Conservation (phyloP, 352 stramenopile genomes). For the Phytopythium cucurbitacearum region DNA sequence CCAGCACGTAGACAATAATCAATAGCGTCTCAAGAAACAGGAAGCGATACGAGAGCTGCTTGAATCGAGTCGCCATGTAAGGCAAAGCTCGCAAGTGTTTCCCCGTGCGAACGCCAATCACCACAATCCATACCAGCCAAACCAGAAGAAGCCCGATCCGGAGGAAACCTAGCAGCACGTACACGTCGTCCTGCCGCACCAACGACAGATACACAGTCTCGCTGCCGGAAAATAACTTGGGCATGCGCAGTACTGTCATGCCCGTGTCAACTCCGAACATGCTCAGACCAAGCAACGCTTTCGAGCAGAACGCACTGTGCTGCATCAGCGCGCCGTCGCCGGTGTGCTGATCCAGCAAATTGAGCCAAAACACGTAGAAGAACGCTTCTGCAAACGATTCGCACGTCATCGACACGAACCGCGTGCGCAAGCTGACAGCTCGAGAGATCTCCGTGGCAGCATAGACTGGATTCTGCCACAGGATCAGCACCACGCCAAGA, state of each 20-base stretch:
- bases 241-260: slow-evolving; percentile 69
- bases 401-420: slow-evolving; percentile 60
- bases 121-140: slow-evolving; percentile 74
- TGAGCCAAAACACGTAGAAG: slow-evolving; percentile 82
- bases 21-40: slow-evolving; percentile 71
- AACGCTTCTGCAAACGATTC: slow-evolving; percentile 69
- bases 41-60: slow-evolving; percentile 87
- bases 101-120: slow-evolving; percentile 48
- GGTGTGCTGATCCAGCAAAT: slow-evolving; percentile 67
- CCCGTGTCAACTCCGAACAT: slow-evolving; percentile 45
- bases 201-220: slow-evolving; percentile 6
- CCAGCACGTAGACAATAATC: slow-evolving; percentile 68
- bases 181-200: slow-evolving; percentile 35
- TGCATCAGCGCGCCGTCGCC: slow-evolving; percentile 34
- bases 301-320: slow-evolving; percentile 17
- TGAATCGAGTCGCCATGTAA: slow-evolving; percentile 84
- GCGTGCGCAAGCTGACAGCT: slow-evolving; percentile 47
- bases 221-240: slow-evolving; percentile 31
- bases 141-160: slow-evolving; percentile 50
- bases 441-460: slow-evolving; percentile 52
- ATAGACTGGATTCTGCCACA: slow-evolving; percentile 84
- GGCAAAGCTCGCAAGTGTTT: slow-evolving; percentile 58
- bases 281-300: slow-evolving; percentile 25
- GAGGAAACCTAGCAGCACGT: slow-evolving; percentile 60
- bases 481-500: slow-evolving; percentile 62